Base-by-base conservation (phyloP, 441 rosid species). In the Heliophila coronopifolia region DNA sequence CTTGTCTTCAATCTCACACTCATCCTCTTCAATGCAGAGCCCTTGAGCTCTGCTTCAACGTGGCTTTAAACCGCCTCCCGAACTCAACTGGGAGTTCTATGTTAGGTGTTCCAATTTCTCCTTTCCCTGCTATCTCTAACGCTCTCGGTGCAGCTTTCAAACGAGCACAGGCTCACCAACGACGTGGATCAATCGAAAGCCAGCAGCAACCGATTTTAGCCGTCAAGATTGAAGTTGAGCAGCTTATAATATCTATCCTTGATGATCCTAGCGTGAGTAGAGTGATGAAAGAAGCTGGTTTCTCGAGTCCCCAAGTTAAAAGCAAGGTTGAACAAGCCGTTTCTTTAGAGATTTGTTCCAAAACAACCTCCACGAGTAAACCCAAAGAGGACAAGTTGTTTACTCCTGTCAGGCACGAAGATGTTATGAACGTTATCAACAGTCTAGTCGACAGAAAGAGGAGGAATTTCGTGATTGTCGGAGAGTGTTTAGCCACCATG, bases 1-100 rank as follows among this genome's bases (percentile, higher is more conserved):
- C 98, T 4, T 91, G 98, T 62, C 84, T 86, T 67, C 84, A 86
- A 58, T 82, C 98, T 1, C 98, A 91, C 68, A 96, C 98, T 2
- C 96, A 91, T 48, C 98, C 98, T 0, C 79, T 91, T 9, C 98
- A 91, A 88, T 91, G 98, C 57, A 76, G 98, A 12, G 98, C 98
- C 15, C 73, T 91, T 22, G 98, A 91, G 88, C 96, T 91, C 50
- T 91, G 98, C 56, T 91, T 91, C 73, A 80, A 84, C 71, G 98
- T 91, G n/a, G 98, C 98, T 1, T 74, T 91, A 45, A 96, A 91
- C 24, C 83, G 96, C 7, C 82, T 91, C 11, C 96, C 98, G 8
- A 74, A 91, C 0, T 66, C 85, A 0, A 81, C 75, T 36, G 73
- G n/a, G n/a, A n/a, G n/a, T n/a, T n/a, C 69, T 20, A 44, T 1